Percentiles rank a stretch among this genome's conserved stretches.
Conservation (phyloP, 164 flowering plant species). For the Paratinospora sagittata region DNA sequence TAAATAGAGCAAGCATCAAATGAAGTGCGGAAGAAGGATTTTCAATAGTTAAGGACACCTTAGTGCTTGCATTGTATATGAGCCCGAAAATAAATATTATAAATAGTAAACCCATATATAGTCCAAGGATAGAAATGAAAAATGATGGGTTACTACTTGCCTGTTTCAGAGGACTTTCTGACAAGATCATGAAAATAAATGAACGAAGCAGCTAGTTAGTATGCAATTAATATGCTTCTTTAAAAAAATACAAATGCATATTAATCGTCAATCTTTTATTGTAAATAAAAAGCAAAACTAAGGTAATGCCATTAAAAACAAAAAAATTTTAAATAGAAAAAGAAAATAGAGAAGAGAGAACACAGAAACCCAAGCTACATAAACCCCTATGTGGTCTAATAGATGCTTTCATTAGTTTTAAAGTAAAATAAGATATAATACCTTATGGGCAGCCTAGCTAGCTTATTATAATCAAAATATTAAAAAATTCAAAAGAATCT, state of each 20-base stretch:
- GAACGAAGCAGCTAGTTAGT: background rate
- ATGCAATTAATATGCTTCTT: background rate
- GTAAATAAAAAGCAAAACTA: no score
- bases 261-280: no score
- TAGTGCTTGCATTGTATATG: no score
- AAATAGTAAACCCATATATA: no score
- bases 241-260: no score
- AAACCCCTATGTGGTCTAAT: background rate
- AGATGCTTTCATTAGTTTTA: background rate
- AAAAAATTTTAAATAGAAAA: background rate
- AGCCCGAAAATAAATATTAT: background rate
- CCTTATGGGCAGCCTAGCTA: slow-evolving; percentile 4
- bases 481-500: background rate
- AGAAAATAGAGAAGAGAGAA: background rate
- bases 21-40: background rate
- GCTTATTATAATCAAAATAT: background rate
- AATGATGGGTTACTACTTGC: background rate
- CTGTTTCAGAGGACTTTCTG: background rate
- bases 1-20: background rate
- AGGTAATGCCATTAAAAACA: no score
- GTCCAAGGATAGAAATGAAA: background rate
- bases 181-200: background rate
- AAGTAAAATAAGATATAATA: background rate
- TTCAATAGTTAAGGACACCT: background rate
- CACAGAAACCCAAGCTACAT: background rate